A percentile compares a stretch with the other conserved stretches of the same genome.
These are phyloP conservation scores for Fomitopsis pinicola DNA, from an alignment of 1,284 basidiomycete genomes.

Conservation along the genomic window DNA sequence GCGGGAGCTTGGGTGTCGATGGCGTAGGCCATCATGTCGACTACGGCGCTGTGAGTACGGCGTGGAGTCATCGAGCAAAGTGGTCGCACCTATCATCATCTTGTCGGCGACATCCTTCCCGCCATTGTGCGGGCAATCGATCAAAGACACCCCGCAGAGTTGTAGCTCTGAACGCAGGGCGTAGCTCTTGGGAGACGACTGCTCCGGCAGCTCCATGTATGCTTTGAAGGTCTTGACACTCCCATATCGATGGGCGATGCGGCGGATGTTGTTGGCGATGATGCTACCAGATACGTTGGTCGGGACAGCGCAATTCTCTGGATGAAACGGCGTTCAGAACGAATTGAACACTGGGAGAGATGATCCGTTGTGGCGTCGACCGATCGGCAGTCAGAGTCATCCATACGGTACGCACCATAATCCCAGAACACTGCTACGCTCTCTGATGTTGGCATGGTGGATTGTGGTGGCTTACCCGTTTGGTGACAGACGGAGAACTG, in stretches of 20 bases:
- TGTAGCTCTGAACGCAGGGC: constrained; percentile 46
- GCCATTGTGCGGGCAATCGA: constrained; percentile 41
- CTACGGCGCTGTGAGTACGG: constrained; percentile 24
- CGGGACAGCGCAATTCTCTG: constrained; percentile 55
- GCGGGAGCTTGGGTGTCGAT: constrained; percentile 46
- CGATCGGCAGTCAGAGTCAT: not conserved
- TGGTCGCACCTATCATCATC: constrained; percentile 33
- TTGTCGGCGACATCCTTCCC: constrained; percentile 38
- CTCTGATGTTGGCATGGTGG: constrained; percentile 1
- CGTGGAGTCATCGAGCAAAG: not conserved
- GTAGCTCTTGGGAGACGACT: constrained; percentile 23
- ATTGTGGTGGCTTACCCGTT: not conserved
- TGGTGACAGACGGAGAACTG: not conserved
- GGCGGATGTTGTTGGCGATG: constrained; percentile 23
- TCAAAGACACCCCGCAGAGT: constrained; percentile 33
- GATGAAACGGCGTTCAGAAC: not conserved
- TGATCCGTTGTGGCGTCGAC: not conserved
- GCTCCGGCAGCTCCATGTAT: constrained; percentile 42
- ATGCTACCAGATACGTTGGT: constrained; percentile 38
- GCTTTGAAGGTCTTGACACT: constrained; percentile 37
- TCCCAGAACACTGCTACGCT: constrained; percentile 60
- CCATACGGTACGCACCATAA: constrained; percentile 37
- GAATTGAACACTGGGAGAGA: not conserved
- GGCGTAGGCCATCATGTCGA: constrained; percentile 55
- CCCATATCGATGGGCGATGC: constrained; percentile 23